Evolutionary conservation across 2,329 filamentous ascomycete genomes (phyloP).

Genomic region (Trichoderma sp.): DNA sequence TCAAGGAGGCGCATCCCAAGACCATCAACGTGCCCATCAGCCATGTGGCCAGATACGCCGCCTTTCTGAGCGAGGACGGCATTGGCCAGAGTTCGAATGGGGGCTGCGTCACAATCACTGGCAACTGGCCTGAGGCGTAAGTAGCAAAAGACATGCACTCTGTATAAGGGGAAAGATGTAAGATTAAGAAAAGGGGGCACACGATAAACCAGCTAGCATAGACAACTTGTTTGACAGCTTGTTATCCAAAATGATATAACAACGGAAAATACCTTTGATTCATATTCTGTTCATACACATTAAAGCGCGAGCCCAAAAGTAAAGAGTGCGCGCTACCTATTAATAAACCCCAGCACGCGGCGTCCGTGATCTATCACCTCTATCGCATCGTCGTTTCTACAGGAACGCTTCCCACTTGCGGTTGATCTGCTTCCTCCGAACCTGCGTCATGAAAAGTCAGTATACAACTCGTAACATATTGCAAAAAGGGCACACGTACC

Average conservation of each 20-base stretch:
- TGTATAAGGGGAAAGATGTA: not conserved
- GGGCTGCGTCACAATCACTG: conserved; percentile 39
- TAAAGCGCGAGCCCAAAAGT: conserved; percentile 11
- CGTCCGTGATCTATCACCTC: conserved; percentile 23
- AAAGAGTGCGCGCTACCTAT: conserved; percentile 3
- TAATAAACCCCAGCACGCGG: not conserved
- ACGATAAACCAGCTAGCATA: not conserved
- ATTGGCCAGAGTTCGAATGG: conserved; percentile 40
- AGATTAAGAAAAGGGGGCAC: not conserved
- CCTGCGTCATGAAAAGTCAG: conserved; percentile 38
- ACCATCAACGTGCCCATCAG: conserved; percentile 37
- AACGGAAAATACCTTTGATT: not conserved
- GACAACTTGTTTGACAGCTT: not conserved
- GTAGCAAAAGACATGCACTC: not conserved
- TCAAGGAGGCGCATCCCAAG: conserved; percentile 34
- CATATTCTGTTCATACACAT: conserved; percentile 18
- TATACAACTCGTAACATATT: conserved; percentile 37
- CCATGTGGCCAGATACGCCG: conserved; percentile 44
- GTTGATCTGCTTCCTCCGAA: conserved; percentile 69
- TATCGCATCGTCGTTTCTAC: conserved; percentile 29
- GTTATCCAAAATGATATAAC: conserved; percentile 4
- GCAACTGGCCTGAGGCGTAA: conserved; percentile 42
- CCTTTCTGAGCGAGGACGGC: conserved; percentile 38
- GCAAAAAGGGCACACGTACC: conserved; percentile 57
- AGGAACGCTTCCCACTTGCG: conserved; percentile 56